Evolutionary conservation across 306 rosid species (phyloP), one percentile per base, ranked within the genome.

Genomic region (Sicyos baderoa): DNA sequence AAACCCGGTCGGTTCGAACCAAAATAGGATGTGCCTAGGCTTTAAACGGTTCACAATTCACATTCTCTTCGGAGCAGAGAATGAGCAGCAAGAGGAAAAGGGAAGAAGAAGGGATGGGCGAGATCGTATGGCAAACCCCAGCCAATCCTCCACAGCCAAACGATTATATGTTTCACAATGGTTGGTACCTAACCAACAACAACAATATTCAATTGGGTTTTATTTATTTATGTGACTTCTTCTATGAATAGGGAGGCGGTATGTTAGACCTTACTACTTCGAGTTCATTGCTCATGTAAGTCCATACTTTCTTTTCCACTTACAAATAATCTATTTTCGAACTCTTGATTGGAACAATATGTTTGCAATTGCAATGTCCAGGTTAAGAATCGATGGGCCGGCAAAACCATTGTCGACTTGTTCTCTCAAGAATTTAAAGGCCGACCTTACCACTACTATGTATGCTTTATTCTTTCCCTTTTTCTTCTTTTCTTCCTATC

Each of bases 371-470:
- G 55, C 60, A 55, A 71, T 12, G 54, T 54, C n/a, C 78, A 94
- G 97, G 99, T 88, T 19, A 88, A 90, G 73, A 86, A 88, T 70
- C 86, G 96, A 10, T 94, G 99, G 99, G 95, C 89, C 0, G 99
- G 97, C 53, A 88, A 86, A 87, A 85, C 86, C 59, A 83, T 88
- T 14, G 96, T 94, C 9, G 97, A 88, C 75, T 82, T 94, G 78
- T 90, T 94, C 42, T 78, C 99, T 0, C 87, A 94, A 58, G 99
- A 94, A 76, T 94, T 94, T 57, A 90, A 90, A 76, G 97, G 99
- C 70, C 86, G 97, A 62, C 85, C 89, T 35, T 83, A 83, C 76
- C 89, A 94, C 22, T 90, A 89, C 86, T 88, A 89, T 85, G 97
- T 89, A 84, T 45, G 82, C 57, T 44, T 15, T 55, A 9, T 45